Base-by-base conservation (phyloP, 2,329 filamentous ascomycete genomes). In the Trichothecium roseum region DNA sequence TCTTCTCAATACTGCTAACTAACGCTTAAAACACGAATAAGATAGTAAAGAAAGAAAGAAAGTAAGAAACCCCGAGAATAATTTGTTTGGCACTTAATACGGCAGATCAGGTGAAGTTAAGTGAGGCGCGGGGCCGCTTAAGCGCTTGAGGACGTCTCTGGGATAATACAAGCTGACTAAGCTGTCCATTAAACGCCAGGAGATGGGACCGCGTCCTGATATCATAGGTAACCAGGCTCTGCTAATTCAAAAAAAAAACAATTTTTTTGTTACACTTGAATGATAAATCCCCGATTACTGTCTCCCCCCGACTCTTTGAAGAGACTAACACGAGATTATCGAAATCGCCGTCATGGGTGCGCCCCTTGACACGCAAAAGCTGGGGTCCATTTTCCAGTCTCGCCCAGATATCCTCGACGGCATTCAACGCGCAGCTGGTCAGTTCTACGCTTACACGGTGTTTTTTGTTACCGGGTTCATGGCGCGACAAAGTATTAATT, bases 381-480 rank as follows among this genome's bases (percentile, higher is more conserved):
- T 77, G 37, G 57, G 56, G 40, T 55, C 60, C 37, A 64, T 75
- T 43, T 77, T 79, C 49, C 55, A 66, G 38, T 61, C 68, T 28
- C 63, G 72, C 33, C 70, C 71, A 6, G 72, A 78, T 42, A 69
- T 78, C 39, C 47, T 78, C 14, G 51, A 64, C 10, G 63, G 61
- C 38, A 76, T 79, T 46, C 56, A 64, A 40, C 54, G 60, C 43
- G 67, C 66, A 40, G 70, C 72, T 18, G 69, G 71, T 74, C 58
- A 42, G 59, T 43, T 37, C 24, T 26, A 10, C n/a, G 18, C 14
- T 17, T 20, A 33, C 18, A 22, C n/a, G 14, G 18, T n/a, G 4
- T 6, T 18, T 14, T 14, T 36, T 20, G n/a, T 28, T 8, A 4
- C 4, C 6, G 16, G n/a, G n/a, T n/a, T n/a, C n/a, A n/a, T n/a